These are phyloP conservation scores for Pseudocercospora crystallina DNA, from an alignment of 2,329 filamentous ascomycete genomes.

Conservation along the genomic window DNA sequence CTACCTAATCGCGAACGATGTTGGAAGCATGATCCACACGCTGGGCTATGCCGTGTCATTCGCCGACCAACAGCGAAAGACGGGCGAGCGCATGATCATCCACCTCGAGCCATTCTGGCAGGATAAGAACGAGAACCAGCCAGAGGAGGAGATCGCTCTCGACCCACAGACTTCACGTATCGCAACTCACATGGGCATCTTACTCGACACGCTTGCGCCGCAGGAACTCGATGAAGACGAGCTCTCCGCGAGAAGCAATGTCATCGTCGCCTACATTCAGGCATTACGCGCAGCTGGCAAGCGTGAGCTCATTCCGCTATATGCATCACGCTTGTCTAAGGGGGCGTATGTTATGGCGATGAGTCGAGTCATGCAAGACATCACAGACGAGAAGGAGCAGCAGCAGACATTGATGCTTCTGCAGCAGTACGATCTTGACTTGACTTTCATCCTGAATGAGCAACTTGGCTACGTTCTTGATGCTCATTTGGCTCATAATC, in stretches of 20 bases:
- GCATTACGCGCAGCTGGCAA: slow-evolving; percentile 71
- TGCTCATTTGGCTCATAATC: slow-evolving; percentile 17
- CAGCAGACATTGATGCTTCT: slow-evolving; percentile 71
- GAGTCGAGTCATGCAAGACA: slow-evolving; percentile 72
- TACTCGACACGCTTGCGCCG: slow-evolving; percentile 54
- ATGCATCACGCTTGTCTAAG: slow-evolving; percentile 74
- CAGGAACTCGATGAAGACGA: slow-evolving; percentile 46
- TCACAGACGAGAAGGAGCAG: slow-evolving; percentile 66
- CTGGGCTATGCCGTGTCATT: slow-evolving; percentile 46
- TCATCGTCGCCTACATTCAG: slow-evolving; percentile 79
- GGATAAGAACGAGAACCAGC: slow-evolving; percentile 15
- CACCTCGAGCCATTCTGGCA: slow-evolving; percentile 23
- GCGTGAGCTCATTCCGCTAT: slow-evolving; percentile 78
- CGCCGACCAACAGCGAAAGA: slow-evolving; percentile 31
- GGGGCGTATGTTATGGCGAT: slow-evolving; percentile 69
- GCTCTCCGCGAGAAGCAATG: slow-evolving; percentile 64
- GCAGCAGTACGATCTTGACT: slow-evolving; percentile 70
- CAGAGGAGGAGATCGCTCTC: slow-evolving; percentile 37
- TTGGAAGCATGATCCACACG: slow-evolving; percentile 44
- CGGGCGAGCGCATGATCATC: slow-evolving; percentile 25
- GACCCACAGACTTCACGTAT: slow-evolving; percentile 48
- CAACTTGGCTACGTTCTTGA: slow-evolving; percentile 51
- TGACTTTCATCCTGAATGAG: slow-evolving; percentile 69
- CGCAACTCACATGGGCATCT: slow-evolving; percentile 58
- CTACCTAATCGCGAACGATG: slow-evolving; percentile 66